Evolutionary conservation across 139 green algal genomes (phyloP), one percentile per base, ranked within the genome.

Genomic region (Chlorella sorokiniana): DNA sequence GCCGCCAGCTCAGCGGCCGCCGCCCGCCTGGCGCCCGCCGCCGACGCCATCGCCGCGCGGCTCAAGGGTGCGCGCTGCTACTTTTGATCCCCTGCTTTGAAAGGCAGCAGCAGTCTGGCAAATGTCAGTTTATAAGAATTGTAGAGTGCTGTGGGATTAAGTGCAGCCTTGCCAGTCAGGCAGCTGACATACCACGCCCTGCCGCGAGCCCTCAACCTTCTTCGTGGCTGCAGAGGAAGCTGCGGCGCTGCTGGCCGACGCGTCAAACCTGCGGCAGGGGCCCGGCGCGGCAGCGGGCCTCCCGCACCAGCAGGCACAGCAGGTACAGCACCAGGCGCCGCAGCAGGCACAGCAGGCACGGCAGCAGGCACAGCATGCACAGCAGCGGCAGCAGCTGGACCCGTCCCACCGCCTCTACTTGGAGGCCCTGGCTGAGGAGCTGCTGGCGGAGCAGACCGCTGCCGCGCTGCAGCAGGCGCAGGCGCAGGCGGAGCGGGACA

Each of bases 381-480:
- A 4, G 37, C 67, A 38, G 10, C 37, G 29, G 2, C 52, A 33
- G 5, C 33, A 20, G 6, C 42, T 76, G 9, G 64, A 76, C 16
- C 45, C 64, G 0, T 38, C 77, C 3, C 33, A 56, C 1, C 77
- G 77, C 3, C 77, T 76, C 7, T 56, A 68, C 48, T 20, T 83
- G 16, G 77, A 76, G 25, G 64, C 38, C 23, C 63, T 76, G 64
- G 48, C 45, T 6, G 77, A 83, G 77, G 48, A 76, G 33, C 77
- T 76, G 2, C 76, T 81, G 40, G 59, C 31, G 27, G 22, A 23
- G 22, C 67, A 68, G 40, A 69, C 31, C 33, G 38, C 63, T 0
- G 35, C 37, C 38, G 75, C 76, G 45, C 51, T 87, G 45, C n/a
- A 73, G 51, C 37, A 82, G 63, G 76, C 35, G 33, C 42, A 76